These are phyloP conservation scores for Nymphaea colorata DNA, from an alignment of 164 flowering plant species.

Conservation along the genomic window DNA sequence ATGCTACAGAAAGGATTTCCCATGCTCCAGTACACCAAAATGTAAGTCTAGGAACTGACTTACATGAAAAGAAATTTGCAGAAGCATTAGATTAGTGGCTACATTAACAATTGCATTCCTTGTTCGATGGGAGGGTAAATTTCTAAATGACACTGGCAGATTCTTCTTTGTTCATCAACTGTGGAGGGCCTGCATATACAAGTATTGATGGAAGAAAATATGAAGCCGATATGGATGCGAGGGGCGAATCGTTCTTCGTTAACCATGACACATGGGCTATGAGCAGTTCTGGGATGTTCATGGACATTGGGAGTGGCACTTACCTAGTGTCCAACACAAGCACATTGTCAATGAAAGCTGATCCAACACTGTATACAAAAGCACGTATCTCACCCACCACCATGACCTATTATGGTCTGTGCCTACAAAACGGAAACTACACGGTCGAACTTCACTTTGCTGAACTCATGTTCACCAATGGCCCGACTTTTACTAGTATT, in stretches of 20 bases:
- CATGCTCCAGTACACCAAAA: neutral
- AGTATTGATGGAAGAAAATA: conserved; percentile 20
- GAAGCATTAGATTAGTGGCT: neutral
- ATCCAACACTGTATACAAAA: conserved; percentile 38
- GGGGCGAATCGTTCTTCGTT: conserved; percentile 26
- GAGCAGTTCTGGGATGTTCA: conserved; percentile 67
- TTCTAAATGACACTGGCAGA: conserved; percentile 19
- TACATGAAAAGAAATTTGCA: neutral
- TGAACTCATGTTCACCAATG: conserved; percentile 51
- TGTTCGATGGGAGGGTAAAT: neutral
- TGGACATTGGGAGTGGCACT: conserved; percentile 41
- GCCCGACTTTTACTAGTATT: conserved; percentile 38
- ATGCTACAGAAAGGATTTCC: neutral
- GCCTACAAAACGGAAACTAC: conserved; percentile 49
- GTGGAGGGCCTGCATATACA: conserved; percentile 49
- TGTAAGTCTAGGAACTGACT: neutral
- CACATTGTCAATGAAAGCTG: conserved; percentile 10
- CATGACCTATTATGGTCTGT: conserved; percentile 42
- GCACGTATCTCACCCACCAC: conserved; percentile 60
- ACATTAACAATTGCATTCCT: neutral
- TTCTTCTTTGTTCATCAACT: conserved; percentile 48
- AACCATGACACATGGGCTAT: conserved; percentile 43
- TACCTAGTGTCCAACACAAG: conserved; percentile 11
- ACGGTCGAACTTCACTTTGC: conserved; percentile 57
- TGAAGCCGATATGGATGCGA: conserved; percentile 43